Evolutionary conservation across 164 flowering plant species (phyloP).

Genomic region (Piper betle): DNA sequence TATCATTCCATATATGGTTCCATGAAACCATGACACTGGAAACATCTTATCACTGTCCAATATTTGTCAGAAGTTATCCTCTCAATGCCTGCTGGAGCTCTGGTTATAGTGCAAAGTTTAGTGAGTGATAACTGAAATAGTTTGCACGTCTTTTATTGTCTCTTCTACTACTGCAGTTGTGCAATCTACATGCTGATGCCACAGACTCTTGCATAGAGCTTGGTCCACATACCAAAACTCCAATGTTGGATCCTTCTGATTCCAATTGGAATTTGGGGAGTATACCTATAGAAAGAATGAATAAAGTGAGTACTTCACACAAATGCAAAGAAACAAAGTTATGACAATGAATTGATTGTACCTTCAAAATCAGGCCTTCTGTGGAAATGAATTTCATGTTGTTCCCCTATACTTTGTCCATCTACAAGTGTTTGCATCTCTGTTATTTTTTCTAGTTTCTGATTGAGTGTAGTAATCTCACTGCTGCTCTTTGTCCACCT

Average conservation of each 20-base stretch:
- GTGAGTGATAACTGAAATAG: constrained; percentile 53
- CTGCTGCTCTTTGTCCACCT: constrained; percentile 37
- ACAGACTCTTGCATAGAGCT: constrained; percentile 62
- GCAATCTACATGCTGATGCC: constrained; percentile 33
- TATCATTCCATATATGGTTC: too few relatives aligned
- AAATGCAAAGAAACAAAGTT: background rate
- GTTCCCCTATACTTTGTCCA: constrained; percentile 17
- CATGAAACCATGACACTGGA: too few relatives aligned
- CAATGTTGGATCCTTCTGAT: constrained; percentile 30
- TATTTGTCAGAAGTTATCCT: background rate
- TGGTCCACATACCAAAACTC: constrained; percentile 80
- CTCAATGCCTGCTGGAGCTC: background rate
- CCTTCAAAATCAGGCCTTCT: constrained; percentile 69
- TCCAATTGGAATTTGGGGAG: constrained; percentile 28
- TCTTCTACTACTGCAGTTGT: constrained; percentile 6
- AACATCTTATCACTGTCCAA: background rate
- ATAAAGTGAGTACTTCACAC: background rate
- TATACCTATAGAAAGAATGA: constrained; percentile 29
- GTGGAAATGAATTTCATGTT: constrained; percentile 55
- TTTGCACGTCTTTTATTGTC: constrained; percentile 22
- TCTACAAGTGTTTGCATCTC: constrained; percentile 10
- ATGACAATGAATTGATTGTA: constrained; percentile 12
- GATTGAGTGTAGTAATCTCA: constrained; percentile 12
- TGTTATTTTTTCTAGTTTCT: constrained; percentile 11
- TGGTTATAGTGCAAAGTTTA: constrained; percentile 51